These are phyloP conservation scores for Pelargonium fulgidum DNA, from an alignment of 441 rosid species.

Conservation along the genomic window DNA sequence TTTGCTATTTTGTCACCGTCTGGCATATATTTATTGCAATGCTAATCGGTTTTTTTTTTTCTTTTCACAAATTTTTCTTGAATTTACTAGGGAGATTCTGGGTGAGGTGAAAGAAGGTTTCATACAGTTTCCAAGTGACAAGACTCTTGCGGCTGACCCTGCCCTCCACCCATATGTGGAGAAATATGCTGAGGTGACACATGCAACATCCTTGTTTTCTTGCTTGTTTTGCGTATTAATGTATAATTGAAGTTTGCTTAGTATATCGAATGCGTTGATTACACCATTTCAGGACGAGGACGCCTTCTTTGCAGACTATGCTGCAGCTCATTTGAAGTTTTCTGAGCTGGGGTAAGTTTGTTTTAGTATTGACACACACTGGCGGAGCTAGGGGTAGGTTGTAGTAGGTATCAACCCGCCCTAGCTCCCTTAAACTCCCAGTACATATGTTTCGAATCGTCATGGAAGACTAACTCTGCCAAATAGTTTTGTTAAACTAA, in stretches of 20 bases:
- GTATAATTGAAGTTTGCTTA: too few species aligned
- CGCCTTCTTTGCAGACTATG: constrained; percentile 69
- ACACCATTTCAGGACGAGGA: constrained; percentile 66
- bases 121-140: constrained; percentile 65
- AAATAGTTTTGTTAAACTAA: too few species aligned
- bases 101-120: constrained; percentile 79
- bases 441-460: too few species aligned
- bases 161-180: constrained; percentile 75
- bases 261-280: too few species aligned
- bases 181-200: constrained; percentile 63
- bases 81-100: constrained; percentile 59
- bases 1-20: neutral
- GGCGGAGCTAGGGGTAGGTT: too few species aligned
- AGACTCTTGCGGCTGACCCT: constrained; percentile 65
- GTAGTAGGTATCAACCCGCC: too few species aligned
- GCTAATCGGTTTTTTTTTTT: neutral
- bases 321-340: constrained; percentile 74
- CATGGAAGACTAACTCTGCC: too few species aligned
- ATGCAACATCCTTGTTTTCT: neutral
- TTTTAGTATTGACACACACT: too few species aligned
- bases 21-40: too few species aligned
- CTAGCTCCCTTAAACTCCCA: too few species aligned
- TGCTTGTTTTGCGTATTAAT: neutral
- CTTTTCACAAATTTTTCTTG: neutral
- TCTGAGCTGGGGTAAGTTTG: constrained; percentile 81